Percentiles rank a stretch among this genome's conserved stretches.
phyloP scores from a whole-genome alignment of 768 basidiomycete species.

The Mycena polygramma region DNA sequence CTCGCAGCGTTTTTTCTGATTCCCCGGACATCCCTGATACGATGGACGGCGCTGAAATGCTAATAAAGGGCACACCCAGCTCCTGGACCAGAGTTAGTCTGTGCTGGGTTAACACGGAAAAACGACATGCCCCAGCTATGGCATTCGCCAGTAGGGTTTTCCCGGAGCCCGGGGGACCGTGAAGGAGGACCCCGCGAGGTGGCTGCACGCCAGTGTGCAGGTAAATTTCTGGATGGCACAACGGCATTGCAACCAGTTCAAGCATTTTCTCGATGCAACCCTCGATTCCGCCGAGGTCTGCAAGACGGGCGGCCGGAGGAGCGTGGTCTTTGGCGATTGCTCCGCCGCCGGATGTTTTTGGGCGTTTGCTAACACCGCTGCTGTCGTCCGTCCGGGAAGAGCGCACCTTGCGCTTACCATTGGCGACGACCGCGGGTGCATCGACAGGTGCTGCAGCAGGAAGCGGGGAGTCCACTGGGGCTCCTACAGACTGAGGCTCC shows the following conservation, averaged over 20 bases:
- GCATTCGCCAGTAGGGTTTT: slow-evolving; percentile 96
- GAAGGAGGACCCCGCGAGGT: slow-evolving; percentile 91
- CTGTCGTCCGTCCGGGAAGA: slow-evolving; percentile 66
- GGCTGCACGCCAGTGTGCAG: slow-evolving; percentile 93
- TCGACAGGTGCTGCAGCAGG: slow-evolving; percentile 29
- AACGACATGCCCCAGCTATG: slow-evolving; percentile 83
- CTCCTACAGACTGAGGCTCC: slow-evolving; percentile 37
- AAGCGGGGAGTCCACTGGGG: slow-evolving; percentile 29
- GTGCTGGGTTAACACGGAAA: slow-evolving; percentile 16
- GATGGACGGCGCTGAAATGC: slow-evolving; percentile 93
- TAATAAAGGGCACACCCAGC: slow-evolving; percentile 93
- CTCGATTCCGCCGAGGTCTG: slow-evolving; percentile 91
- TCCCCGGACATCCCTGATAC: slow-evolving; percentile 99
- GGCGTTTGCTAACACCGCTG: slow-evolving; percentile 60
- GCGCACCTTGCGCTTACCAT: slow-evolving; percentile 75
- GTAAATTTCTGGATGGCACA: slow-evolving; percentile 96
- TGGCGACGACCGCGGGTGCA: slow-evolving; percentile 32
- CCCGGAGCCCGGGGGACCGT: slow-evolving; percentile 97
- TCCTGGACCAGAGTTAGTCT: slow-evolving; percentile 65
- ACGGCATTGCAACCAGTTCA: slow-evolving; percentile 95
- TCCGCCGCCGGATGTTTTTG: slow-evolving; percentile 57
- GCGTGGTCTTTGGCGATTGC: slow-evolving; percentile 71
- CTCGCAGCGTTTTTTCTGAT: slow-evolving; percentile 95
- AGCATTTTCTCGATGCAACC: slow-evolving; percentile 91
- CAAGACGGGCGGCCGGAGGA: slow-evolving; percentile 81